phyloP scores from a whole-genome alignment of 2,329 filamentous ascomycete species.

The Ciborinia camelliae region DNA sequence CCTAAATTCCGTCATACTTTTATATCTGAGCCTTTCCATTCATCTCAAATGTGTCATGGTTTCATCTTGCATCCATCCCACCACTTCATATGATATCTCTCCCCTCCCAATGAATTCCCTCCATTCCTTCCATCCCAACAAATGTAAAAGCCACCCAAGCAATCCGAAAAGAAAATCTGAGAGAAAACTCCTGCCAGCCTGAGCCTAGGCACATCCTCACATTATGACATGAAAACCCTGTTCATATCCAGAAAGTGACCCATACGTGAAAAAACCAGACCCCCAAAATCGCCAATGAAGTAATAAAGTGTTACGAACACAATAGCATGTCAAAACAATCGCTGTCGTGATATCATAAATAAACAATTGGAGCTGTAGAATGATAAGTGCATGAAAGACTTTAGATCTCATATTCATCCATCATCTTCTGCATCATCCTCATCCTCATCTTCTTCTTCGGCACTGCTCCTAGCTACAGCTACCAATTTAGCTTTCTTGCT shows the following conservation, averaged over 20 bases:
- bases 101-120: slow-evolving; percentile 2
- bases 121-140: slow-evolving; percentile 18
- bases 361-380: slow-evolving; percentile 24
- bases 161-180: slow-evolving; percentile 8
- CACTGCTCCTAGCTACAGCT: slow-evolving; percentile 30
- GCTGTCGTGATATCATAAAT: slow-evolving; percentile 36
- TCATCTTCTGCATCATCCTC: slow-evolving; percentile 38
- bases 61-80: slow-evolving; percentile 6
- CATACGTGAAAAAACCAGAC: slow-evolving; percentile 6
- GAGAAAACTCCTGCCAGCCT: slow-evolving; percentile 19
- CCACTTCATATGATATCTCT: slow-evolving; percentile 7
- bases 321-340: slow-evolving; percentile 27
- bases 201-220: slow-evolving; percentile 13
- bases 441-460: slow-evolving; percentile 37
- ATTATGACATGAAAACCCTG: slow-evolving; percentile 16
- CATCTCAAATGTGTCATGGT: slow-evolving; percentile 5
- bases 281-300: slow-evolving; percentile 26
- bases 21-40: slow-evolving; percentile 4
- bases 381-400: slow-evolving; percentile 5
- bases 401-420: slow-evolving; percentile 22
- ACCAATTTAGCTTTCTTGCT: slow-evolving; percentile 52
- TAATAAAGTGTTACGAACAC: slow-evolving; percentile 21
- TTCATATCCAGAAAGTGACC: slow-evolving; percentile 17
- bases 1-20: neutral
- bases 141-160: slow-evolving; percentile 12